Evolutionary conservation across 805 yeast species (phyloP).

Genomic region (Saccharomycopsis fermentans): DNA sequence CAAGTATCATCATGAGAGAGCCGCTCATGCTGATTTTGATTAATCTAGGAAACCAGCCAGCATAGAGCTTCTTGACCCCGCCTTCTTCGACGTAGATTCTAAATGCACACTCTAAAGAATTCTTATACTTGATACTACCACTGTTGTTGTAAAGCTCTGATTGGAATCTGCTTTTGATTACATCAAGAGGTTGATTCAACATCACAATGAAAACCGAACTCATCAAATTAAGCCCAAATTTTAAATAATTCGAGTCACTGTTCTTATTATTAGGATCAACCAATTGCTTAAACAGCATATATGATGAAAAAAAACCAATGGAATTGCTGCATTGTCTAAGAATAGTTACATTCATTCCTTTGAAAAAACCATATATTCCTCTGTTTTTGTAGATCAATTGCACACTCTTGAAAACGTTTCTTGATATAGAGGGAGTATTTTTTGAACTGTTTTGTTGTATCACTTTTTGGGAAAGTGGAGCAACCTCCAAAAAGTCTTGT

Average conservation of each 20-base stretch:
- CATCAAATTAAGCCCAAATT: conserved; percentile 30
- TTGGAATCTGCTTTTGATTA: conserved; percentile 79
- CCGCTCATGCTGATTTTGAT: conserved; percentile 64
- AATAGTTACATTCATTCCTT: conserved; percentile 77
- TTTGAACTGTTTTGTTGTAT: conserved; percentile 12
- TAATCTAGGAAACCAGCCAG: conserved; percentile 57
- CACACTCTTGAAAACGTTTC: conserved; percentile 41
- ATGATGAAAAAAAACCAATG: conserved; percentile 75
- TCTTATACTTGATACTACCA: conserved; percentile 35
- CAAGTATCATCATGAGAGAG: conserved; percentile 16
- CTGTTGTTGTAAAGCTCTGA: conserved; percentile 36
- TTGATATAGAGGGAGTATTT: conserved; percentile 24
- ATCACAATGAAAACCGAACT: conserved; percentile 68
- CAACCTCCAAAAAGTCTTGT: conserved; percentile 18
- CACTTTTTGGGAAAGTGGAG: conserved; percentile 21
- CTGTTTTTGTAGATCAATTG: conserved; percentile 61
- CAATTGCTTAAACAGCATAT: conserved; percentile 65
- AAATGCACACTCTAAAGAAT: conserved; percentile 47
- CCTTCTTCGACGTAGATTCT: conserved; percentile 37
- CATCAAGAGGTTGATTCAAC: conserved; percentile 82
- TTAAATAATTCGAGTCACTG: conserved; percentile 26
- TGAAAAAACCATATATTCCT: conserved; percentile 69
- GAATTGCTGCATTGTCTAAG: conserved; percentile 71
- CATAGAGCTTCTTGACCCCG: conserved; percentile 39
- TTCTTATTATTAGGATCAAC: conserved; percentile 42